Evolutionary conservation across 1,139 yeast genomes (phyloP).

Genomic region (Nakaseomyces sp.): DNA sequence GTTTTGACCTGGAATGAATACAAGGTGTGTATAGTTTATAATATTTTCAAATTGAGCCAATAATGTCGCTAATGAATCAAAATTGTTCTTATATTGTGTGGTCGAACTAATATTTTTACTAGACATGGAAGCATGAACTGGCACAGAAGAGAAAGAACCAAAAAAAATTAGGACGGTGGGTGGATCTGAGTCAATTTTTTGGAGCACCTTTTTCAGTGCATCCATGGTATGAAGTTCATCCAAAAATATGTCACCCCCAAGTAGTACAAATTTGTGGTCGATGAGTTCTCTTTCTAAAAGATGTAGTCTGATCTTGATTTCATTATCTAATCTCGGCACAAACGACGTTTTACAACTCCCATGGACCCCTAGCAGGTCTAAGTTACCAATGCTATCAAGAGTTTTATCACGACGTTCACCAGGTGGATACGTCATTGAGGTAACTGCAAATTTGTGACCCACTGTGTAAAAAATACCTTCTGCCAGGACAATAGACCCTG

Average conservation of each 20-base stretch:
- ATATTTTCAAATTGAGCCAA: constrained; percentile 43
- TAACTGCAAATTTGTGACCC: constrained; percentile 58
- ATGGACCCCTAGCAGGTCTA: constrained; percentile 72
- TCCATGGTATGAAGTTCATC: constrained; percentile 52
- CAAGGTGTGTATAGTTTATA: constrained; percentile 39
- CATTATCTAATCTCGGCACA: constrained; percentile 48
- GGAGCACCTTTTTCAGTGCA: constrained; percentile 53
- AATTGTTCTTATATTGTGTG: constrained; percentile 53
- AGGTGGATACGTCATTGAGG: constrained; percentile 79
- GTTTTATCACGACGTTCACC: constrained; percentile 65
- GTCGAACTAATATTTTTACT: constrained; percentile 35
- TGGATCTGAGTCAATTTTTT: constrained; percentile 39
- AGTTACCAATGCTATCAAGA: constrained; percentile 62
- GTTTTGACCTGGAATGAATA: constrained; percentile 78
- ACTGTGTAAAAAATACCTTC: constrained; percentile 74
- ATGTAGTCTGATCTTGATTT: constrained; percentile 46
- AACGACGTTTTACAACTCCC: constrained; percentile 32
- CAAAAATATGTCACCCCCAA: constrained; percentile 67
- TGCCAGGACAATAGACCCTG: constrained; percentile 73
- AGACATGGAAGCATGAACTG: constrained; percentile 41
- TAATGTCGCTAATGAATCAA: constrained; percentile 60
- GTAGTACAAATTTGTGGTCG: constrained; percentile 52
- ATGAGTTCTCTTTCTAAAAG: constrained; percentile 47
- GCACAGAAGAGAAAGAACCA: constrained; percentile 65
- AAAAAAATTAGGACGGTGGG: constrained; percentile 55